Evolutionary conservation across 208 protist genomes (phyloP).

Genomic region (Trypanosoma melophagium): DNA sequence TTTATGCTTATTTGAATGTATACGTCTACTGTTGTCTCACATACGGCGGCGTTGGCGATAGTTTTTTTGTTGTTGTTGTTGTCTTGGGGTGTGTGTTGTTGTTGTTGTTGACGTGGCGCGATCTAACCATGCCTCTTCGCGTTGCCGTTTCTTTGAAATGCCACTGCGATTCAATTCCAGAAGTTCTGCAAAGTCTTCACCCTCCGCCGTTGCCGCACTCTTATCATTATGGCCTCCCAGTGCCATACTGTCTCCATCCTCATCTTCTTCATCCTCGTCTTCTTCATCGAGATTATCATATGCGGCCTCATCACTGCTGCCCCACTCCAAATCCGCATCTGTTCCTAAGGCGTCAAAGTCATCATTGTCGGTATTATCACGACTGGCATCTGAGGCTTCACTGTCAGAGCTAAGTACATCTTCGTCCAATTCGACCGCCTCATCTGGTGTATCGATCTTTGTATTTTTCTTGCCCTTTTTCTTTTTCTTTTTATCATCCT

Average conservation of each 20-base stretch:
- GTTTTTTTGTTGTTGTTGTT: not conserved
- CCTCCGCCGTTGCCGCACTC: slow-evolving; percentile 40
- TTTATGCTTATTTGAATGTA: too few relatives aligned
- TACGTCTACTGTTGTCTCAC: too few relatives aligned
- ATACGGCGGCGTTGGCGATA: not conserved
- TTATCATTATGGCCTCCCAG: slow-evolving; percentile 33
- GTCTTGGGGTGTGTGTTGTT: not conserved
- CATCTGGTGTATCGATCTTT: slow-evolving; percentile 19
- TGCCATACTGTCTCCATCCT: slow-evolving; percentile 36
- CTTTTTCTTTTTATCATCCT: slow-evolving; percentile 6
- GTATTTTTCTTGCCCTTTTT: slow-evolving; percentile 22
- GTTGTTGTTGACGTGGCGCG: slow-evolving; percentile 29
- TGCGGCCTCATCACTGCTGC: slow-evolving; percentile 60
- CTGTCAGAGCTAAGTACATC: slow-evolving; percentile 28
- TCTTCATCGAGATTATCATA: slow-evolving; percentile 41
- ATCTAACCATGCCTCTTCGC: slow-evolving; percentile 73
- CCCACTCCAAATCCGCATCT: slow-evolving; percentile 71
- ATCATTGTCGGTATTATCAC: slow-evolving; percentile 25
- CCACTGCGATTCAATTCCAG: slow-evolving; percentile 64
- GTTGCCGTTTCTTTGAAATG: slow-evolving; percentile 67
- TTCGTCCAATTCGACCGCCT: slow-evolving; percentile 31
- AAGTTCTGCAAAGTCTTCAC: slow-evolving; percentile 79
- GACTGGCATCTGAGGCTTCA: slow-evolving; percentile 2
- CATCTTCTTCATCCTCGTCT: slow-evolving; percentile 34
- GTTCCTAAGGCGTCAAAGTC: slow-evolving; percentile 49